Base-by-base conservation (phyloP, 2,329 filamentous ascomycete species). In the Ambrosiella beaveri region DNA sequence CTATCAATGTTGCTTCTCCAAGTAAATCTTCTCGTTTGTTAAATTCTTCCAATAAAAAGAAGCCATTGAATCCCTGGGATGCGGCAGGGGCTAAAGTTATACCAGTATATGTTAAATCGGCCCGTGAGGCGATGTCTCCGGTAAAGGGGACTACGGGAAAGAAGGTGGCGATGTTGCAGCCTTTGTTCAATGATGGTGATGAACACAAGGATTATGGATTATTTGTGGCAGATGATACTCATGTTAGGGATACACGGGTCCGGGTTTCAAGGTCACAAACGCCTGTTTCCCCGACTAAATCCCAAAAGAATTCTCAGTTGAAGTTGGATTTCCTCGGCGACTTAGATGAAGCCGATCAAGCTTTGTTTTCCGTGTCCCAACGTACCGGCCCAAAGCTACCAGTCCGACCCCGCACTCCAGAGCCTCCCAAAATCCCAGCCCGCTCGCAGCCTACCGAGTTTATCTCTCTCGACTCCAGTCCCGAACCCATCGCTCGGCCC, bases 1-100 rank as follows among this genome's bases (percentile, higher is more conserved):
- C 38, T 12, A 54, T 54, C 38, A 54, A 41, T 17, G 3, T 27
- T 27, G 27, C 5, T 27, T 27, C 27, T 27, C 27, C 27, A 27
- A 27, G 5, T 27, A 27, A 27, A 27, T 27, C 27, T 1, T 27
- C 27, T 4, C 2, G 3, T 27, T 5, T 27, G 27, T 27, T 27
- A 27, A 27, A 27, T 27, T 27, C 27, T 27, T 27, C 27, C 13
- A n/a, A 44, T 17, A 11, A 44, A 9, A 8, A n/a, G n/a, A 49
- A 35, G 19, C 36, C 50, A 13, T 13, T 57, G 27, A 49, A 61
- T 49, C 55, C 53, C 7, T 58, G 56, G 59, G 58, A 39, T 17
- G 54, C 54, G 7, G n/a, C 54, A 12, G 49, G 40, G 5, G 13
- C 54, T 13, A 50, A 27, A 17, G 19, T 40, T 11, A 39, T 38